Evolutionary conservation across 441 rosid species (phyloP), one percentile per base, ranked within the genome.

Genomic region (Biscutella laevigata): DNA sequence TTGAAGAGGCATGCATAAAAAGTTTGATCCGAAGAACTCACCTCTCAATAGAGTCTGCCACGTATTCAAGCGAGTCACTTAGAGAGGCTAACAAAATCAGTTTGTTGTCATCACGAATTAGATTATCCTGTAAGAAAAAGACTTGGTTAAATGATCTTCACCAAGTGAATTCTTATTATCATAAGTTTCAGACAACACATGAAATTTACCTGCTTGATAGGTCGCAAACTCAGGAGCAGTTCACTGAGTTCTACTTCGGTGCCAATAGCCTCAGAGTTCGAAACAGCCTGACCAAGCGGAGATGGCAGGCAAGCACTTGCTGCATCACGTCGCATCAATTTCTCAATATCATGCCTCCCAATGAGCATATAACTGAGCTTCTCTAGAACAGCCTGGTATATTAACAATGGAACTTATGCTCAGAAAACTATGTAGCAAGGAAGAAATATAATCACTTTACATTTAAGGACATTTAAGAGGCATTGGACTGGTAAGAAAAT

Each of bases 31-130:
- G 57, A 37, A 4, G 38, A 58, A 57, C 86, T 75, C 76, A 77
- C 99, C 96, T 87, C 76, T 89, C 89, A 59, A 94, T 89, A 41
- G 97, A 94, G 52, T 83, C 95, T 7, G 97, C 99, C 64, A 87
- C 84, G 62, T 80, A 89, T 71, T 94, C 97, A 71, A 87, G 82
- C n/a, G 97, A 94, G 83, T 94, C 96, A 72, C 97, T 84, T 27
- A 94, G 83, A 41, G 97, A 94, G 54, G 99, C 97, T 55, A 94
- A 72, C 81, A 94, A 77, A 70, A 89, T 74, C 60, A 94, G 81
- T 70, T 86, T 94, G 81, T 77, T 83, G 68, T 85, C 96, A 75
- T 94, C 97, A 60, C 78, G 96, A 57, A 94, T 94, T 62, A 89
- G 75, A 82, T 86, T 84, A 38, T 94, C 99, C 99, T 89, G 94